Evolutionary conservation across 257 asterid species (phyloP).

Genomic region (Jacaranda copaia): DNA sequence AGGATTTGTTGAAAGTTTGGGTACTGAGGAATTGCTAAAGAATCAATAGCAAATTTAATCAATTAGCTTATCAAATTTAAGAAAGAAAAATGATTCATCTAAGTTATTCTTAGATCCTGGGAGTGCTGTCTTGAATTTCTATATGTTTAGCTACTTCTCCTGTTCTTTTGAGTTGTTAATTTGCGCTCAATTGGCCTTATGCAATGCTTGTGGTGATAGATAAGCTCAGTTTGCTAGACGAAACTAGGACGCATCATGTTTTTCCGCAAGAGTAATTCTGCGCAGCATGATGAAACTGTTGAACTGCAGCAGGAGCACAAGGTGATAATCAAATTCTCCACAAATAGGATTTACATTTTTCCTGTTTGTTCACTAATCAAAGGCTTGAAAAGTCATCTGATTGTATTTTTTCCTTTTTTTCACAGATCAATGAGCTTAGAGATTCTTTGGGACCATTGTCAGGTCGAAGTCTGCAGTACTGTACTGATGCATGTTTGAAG

Average conservation of each 20-base stretch:
- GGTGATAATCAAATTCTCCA: slow-evolving; percentile 50
- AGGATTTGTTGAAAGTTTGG: too few species aligned
- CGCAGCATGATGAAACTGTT: slow-evolving; percentile 53
- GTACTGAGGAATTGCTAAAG: neutral
- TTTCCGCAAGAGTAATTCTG: slow-evolving; percentile 63
- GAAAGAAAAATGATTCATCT: neutral
- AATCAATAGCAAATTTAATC: neutral
- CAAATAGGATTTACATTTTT: neutral
- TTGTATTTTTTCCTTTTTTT: slow-evolving; percentile 24
- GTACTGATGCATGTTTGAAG: slow-evolving; percentile 81
- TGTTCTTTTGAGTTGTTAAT: slow-evolving; percentile 14
- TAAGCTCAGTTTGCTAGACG: slow-evolving; percentile 29
- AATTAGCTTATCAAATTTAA: neutral
- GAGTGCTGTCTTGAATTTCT: neutral
- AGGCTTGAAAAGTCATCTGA: slow-evolving; percentile 9
- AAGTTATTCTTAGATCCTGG: neutral
- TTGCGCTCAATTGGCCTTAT: slow-evolving; percentile 6
- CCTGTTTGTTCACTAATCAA: neutral
- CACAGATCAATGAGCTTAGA: slow-evolving; percentile 78
- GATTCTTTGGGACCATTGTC: slow-evolving; percentile 79
- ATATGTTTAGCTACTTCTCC: slow-evolving; percentile 16
- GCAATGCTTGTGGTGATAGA: slow-evolving; percentile 18
- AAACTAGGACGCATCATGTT: slow-evolving; percentile 53
- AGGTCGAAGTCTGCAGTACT: slow-evolving; percentile 67
- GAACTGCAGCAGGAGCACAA: slow-evolving; percentile 66